Evolutionary conservation across 2,329 filamentous ascomycete species (phyloP), one percentile per base, ranked within the genome.

Genomic region (Emergomyces orientalis): DNA sequence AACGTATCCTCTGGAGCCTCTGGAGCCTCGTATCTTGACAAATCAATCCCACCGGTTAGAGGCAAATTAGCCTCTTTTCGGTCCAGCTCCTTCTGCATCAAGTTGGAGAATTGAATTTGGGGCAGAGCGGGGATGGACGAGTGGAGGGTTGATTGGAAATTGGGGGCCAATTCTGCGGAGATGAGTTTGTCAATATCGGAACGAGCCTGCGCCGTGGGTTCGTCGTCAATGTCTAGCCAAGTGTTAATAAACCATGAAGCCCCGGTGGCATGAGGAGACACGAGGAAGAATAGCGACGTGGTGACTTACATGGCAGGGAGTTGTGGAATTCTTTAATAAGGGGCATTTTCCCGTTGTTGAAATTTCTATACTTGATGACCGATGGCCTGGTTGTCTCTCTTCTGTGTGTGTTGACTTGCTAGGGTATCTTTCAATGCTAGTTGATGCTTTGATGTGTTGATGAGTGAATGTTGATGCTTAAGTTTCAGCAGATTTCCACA

Each of bases 11-110:
- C 73, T 65, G 49, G 71, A 41, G 84, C 76, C 25, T 89, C 84
- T 43, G 90, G 85, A 2, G 87, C 84, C 76, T 96, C 90, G 82
- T 97, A 97, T 68, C 92, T 90, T 52, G 83, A 79, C 22, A 91
- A 80, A 74, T 96, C 89, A 69, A 96, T 86, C 61, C 84, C 85
- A 45, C 75, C 83, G 0, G 76, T 73, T 62, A 89, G 77, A 1
- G 86, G 82, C n/a, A 81, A 72, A 62, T 82, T 79, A n/a, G 80
- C 72, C 54, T 84, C 79, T 64, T 92, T 80, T 67, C 90, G 88
- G 25, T 79, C 77, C 65, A 93, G 81, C 71, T 96, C 91, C 68
- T 83, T 73, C 67, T 82, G 71, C 47, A 96, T 79, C n/a, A 87
- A 75, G 4, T 85, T 81, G 5, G 88, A 85, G 77, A 91, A 89